Base-by-base conservation (phyloP, 441 rosid genomes). In the Erysimum cheiri region DNA sequence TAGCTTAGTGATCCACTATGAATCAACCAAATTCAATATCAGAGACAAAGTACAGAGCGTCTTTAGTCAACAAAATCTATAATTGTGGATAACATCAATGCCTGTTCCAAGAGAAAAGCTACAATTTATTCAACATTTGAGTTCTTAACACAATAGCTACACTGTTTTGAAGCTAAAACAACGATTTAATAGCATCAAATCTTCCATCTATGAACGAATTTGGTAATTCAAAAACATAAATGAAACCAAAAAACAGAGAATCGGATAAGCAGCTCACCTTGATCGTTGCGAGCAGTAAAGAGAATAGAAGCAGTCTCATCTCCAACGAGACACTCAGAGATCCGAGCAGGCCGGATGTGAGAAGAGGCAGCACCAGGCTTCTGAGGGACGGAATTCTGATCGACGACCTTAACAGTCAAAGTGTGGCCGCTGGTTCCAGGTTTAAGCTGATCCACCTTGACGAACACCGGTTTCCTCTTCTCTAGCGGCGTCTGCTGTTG, bases 231-330 rank as follows among this genome's bases (percentile, higher is more conserved):
- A 31, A 67, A 29, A 65, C 6, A 24, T 19, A 43, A 46, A 26
- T 26, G 28, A 26, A 3, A 26, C 35, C 35, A 5, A 35, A 7
- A 3, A 44, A 41, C 0, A 10, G 2, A 32, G 44, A 33, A 69
- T 15, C 37, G 9, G 66, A 32, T 5, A 0, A 36, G 13, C 19
- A 36, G 13, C 19, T 56, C 50, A 84, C 91, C 88, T 81, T 84
- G 91, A 29, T 84, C 87, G 67, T 87, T 85, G 6, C 92, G 82
- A 54, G 90, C 85, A 19, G 90, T 80, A 40, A 87, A 85, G 63
- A 87, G 52, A 43, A 87, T 70, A 64, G 80, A 58, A 43, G 83
- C 90, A 28, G 87, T 85, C 35, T 84, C 88, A 40, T 87, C 92
- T n/a, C 90, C 92, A 14, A 87, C 50, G 14, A 87, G 82, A 47